Conservation (phyloP, 2,329 filamentous ascomycete genomes). For the Geosmithia putterillii region DNA sequence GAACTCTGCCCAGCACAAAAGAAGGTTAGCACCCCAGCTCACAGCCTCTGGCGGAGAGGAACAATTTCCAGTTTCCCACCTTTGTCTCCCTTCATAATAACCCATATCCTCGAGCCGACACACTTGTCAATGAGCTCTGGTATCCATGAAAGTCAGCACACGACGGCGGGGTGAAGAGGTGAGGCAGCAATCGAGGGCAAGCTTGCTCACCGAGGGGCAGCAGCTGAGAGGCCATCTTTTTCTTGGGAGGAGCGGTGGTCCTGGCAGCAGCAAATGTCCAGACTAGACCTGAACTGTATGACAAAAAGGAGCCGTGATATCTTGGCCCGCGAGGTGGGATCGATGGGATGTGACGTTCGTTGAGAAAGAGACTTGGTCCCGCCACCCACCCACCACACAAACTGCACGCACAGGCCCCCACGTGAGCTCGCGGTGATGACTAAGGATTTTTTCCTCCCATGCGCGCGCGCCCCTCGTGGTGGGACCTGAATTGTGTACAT, state of each 20-base stretch:
- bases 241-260: background rate
- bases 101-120: constrained; percentile 94
- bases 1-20: constrained; percentile 54
- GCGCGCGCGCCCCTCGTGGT: no score
- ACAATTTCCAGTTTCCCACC: constrained; percentile 34
- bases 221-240: constrained; percentile 62
- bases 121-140: constrained; percentile 98
- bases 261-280: no score
- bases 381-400: background rate
- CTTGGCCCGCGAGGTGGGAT: no score
- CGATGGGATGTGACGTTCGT: no score
- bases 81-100: constrained; percentile 99
- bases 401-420: constrained; percentile 15
- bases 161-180: background rate
- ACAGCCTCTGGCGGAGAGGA: background rate
- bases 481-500: no score
- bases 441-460: no score
- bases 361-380: no score
- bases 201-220: constrained; percentile 53
- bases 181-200: background rate
- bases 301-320: no score
- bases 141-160: background rate
- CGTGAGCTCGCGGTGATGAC: constrained; percentile 22
- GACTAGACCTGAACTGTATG: no score
- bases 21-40: constrained; percentile 1